Evolutionary conservation across 148 eudicot species (phyloP).

Genomic region (Nyssa sinensis): DNA sequence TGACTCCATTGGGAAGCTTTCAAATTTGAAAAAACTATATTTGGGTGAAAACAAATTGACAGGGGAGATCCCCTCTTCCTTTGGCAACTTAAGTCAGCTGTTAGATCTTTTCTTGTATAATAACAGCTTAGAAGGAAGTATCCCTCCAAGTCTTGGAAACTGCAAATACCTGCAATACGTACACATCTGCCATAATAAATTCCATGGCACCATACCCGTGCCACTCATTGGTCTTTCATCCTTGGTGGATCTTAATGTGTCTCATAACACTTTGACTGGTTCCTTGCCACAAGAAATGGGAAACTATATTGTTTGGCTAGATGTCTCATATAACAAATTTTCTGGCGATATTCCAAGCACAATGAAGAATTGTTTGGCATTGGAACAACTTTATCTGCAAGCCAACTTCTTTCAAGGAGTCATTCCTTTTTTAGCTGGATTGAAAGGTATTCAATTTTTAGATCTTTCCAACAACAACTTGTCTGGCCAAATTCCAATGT

Average conservation of each 20-base stretch:
- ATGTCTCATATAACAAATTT: slow-evolving; percentile 21
- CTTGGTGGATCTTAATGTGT: slow-evolving; percentile 12
- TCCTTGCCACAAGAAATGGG: slow-evolving; percentile 27
- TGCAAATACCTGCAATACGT: slow-evolving; percentile 8
- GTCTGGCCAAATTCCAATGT: slow-evolving; percentile 19
- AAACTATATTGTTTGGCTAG: slow-evolving; percentile 1
- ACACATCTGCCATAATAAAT: slow-evolving; percentile 18
- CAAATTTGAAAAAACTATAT: not conserved
- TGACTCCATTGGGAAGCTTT: slow-evolving; percentile 17
- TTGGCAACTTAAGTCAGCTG: slow-evolving; percentile 24
- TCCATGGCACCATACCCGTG: slow-evolving; percentile 12
- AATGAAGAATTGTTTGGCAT: slow-evolving; percentile 11
- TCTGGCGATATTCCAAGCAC: slow-evolving; percentile 28
- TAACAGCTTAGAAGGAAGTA: slow-evolving; percentile 13
- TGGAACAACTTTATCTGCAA: slow-evolving; percentile 21
- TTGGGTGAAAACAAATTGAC: slow-evolving; percentile 16
- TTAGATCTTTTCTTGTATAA: not conserved
- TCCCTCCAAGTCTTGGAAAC: slow-evolving; percentile 19
- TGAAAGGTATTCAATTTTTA: slow-evolving; percentile 19
- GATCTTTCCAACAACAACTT: slow-evolving; percentile 26
- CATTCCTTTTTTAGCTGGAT: slow-evolving; percentile 14
- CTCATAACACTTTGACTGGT: slow-evolving; percentile 23
- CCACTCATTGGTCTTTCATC: slow-evolving; percentile 7
- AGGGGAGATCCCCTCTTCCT: slow-evolving; percentile 22
- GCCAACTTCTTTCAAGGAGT: slow-evolving; percentile 26